Evolutionary conservation across 768 basidiomycete genomes (phyloP), one percentile per base, ranked within the genome.

Genomic region (Krasilnikovozyma curviuscula): DNA sequence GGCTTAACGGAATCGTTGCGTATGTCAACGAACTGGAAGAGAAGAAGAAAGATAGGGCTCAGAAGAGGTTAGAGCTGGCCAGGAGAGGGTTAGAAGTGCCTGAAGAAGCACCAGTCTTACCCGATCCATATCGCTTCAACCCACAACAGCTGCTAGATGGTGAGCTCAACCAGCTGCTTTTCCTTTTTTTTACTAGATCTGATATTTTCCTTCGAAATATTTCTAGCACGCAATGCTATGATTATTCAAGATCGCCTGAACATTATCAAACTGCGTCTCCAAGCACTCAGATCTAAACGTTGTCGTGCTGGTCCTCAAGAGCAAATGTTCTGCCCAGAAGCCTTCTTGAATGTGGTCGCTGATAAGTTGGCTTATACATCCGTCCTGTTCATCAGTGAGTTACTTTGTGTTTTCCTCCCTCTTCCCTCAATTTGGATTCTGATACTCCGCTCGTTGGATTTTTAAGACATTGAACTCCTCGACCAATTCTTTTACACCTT

Each of bases 401-500:
- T 14, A 13, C 12, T n/a, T 25, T 37, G 27, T 28, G 3, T 13
- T 40, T 40, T 40, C 39, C 31, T n/a, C n/a, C n/a, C n/a, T n/a
- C n/a, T n/a, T n/a, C n/a, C n/a, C n/a, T n/a, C n/a, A n/a, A n/a
- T n/a, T n/a, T n/a, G n/a, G n/a, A n/a, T n/a, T n/a, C n/a, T n/a
- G n/a, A n/a, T n/a, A n/a, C n/a, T n/a, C n/a, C n/a, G n/a, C n/a
- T n/a, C n/a, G n/a, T n/a, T n/a, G n/a, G n/a, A n/a, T 25, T 9
- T 28, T 46, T 10, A 31, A 52, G 50, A 88, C 67, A 93, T 98
- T 50, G 93, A 98, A 63, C 71, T 98, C 9, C 73, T 97, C 1
- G 89, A 93, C 58, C 89, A 95, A 57, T 98, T 97, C 72, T 97
- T 97, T 71, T 93, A 97, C 29, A 43, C 35, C 41, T 95, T 98